Base-by-base conservation (phyloP, 192 early-diverging fungal species). In the Coemansia sp. region DNA sequence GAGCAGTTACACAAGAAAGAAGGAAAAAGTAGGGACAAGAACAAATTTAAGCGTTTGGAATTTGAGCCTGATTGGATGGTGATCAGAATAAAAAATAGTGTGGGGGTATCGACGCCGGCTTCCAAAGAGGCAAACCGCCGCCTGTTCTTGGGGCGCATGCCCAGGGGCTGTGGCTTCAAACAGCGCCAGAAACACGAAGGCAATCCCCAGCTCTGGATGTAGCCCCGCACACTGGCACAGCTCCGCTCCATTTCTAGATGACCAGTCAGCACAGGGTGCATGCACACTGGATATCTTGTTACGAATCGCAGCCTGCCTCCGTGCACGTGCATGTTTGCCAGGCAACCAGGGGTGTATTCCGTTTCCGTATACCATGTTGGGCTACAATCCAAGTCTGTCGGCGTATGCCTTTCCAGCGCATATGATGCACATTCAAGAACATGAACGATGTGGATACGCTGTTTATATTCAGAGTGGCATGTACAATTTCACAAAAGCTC, bases 1-100 rank as follows among this genome's bases (percentile, higher is more conserved):
- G 24, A 23, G 28, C 8, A 52, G 49, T 21, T 37, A 53, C 20
- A 60, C 36, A 24, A 54, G 23, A 46, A 40, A n/a, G 40, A 60
- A 47, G 61, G 21, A 55, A 31, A 61, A 61, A 46, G 36, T 34
- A 44, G 11, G 46, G 42, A 21, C 28, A 21, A 23, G 56, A 40
- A 24, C 15, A 31, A 31, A 31, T 31, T 31, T 31, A 31, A 31
- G 31, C 31, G 31, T 31, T 31, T 7, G 7, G 6, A 31, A 31
- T 7, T 31, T 31, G 5, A 8, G 31, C 31, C 31, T 31, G 31
- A 31, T 31, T 31, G 31, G 31, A 31, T 31, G 31, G 31, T 31
- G 31, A 31, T 31, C 31, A 31, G 31, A 31, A 42, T 42, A 42
- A 42, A 42, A 42, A 42, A 42, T 26, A n/a, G 15, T 15, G 40